Conservation (phyloP, 2,329 filamentous ascomycete genomes). For the Colletotrichum sp. region DNA sequence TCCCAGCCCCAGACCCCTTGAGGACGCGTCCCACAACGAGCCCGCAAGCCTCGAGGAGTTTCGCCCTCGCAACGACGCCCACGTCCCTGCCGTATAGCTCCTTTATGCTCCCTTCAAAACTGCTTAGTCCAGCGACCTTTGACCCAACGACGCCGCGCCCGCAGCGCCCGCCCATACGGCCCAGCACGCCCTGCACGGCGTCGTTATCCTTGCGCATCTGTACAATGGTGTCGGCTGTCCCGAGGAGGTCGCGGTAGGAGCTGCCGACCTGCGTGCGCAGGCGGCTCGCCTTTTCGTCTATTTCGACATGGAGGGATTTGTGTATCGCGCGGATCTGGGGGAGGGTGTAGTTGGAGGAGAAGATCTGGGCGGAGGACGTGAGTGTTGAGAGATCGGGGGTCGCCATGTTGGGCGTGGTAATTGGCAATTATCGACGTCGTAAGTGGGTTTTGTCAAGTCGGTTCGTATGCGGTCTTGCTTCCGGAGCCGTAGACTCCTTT, state of each 20-base stretch:
- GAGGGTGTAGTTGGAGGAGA: slow-evolving; percentile 60
- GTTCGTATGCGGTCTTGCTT: neutral
- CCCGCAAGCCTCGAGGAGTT: slow-evolving; percentile 57
- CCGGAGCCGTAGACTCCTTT: neutral
- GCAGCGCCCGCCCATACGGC: slow-evolving; percentile 76
- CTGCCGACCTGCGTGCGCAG: slow-evolving; percentile 68
- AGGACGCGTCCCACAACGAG: slow-evolving; percentile 55
- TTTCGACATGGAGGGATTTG: slow-evolving; percentile 60
- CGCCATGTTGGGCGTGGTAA: slow-evolving; percentile 3
- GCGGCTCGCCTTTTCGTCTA: slow-evolving; percentile 67
- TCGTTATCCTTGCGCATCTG: slow-evolving; percentile 84
- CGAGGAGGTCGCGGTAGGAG: slow-evolving; percentile 86
- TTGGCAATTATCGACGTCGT: neutral
- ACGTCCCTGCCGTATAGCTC: neutral
- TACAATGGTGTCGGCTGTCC: slow-evolving; percentile 93
- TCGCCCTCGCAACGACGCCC: slow-evolving; percentile 45
- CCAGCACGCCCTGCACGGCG: slow-evolving; percentile 73
- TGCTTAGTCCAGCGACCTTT: slow-evolving; percentile 64
- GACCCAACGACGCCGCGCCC: slow-evolving; percentile 73
- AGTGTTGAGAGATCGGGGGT: slow-evolving; percentile 52
- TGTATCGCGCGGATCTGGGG: slow-evolving; percentile 69
- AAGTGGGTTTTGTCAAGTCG: neutral
- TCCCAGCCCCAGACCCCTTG: slow-evolving; percentile 36
- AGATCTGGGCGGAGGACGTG: slow-evolving; percentile 59
- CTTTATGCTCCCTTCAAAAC: slow-evolving; percentile 40